Base-by-base conservation (phyloP, 2,329 filamentous ascomycete genomes). In the Colletotrichum sp. region DNA sequence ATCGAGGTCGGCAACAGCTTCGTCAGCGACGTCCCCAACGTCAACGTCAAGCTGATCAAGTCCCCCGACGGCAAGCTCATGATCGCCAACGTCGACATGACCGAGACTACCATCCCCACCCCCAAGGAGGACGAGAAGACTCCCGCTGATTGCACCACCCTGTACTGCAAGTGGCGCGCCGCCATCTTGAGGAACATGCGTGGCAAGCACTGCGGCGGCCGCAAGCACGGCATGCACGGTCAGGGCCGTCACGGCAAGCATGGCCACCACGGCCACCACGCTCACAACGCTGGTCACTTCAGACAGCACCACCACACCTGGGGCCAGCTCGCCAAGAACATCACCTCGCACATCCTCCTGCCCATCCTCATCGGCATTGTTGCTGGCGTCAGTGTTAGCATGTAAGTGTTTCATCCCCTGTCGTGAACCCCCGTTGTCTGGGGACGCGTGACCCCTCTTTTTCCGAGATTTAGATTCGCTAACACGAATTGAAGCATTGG, bases 291-390 rank as follows among this genome's bases (percentile, higher is more conserved):
- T 82, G 64, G 84, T 73, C 82, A 83, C 39, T 63, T 76, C 16
- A 73, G 69, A 63, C 66, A 76, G 30, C 81, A 78, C 76, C 77
- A 83, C 69, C 82, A 83, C 78, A 82, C 79, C 71, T 89, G 90
- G 85, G 83, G 86, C 69, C 85, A 87, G 76, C 83, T 92, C 30
- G 78, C 92, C 63, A 87, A 88, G 80, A 90, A 90, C 79, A 87
- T 94, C 66, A 87, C 90, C 77, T 87, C 91, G 49, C 91, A 93
- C 77, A 89, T 95, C 60, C 83, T 95, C 64, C 87, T 95, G 52
- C 94, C 94, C 3, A 88, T 95, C 69, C 85, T 94, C 68, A 89
- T 95, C 78, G 94, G 94, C 75, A 89, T 95, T 78, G 88, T 92
- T 28, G 92, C 93, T 60, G 94, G 94, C 81, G 89, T 95, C 71